phyloP scores from a whole-genome alignment of 179 eudicot species.

The Nepenthes alata region DNA sequence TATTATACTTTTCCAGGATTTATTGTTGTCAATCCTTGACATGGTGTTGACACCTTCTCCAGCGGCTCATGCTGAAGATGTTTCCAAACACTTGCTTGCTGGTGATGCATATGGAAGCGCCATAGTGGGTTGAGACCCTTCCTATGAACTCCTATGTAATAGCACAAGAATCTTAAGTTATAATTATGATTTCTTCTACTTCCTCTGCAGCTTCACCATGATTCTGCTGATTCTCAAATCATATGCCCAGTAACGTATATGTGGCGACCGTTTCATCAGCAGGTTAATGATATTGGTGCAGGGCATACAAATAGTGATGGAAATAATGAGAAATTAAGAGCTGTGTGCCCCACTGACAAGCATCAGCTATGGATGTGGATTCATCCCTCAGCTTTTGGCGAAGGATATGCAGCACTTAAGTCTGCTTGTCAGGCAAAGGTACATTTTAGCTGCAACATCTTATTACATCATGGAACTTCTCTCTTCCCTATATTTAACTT shows the following conservation, averaged over 20 bases:
- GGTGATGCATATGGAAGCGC: constrained; percentile 50
- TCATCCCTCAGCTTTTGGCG: constrained; percentile 58
- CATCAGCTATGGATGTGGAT: constrained; percentile 80
- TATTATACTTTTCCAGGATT: constrained; percentile 32
- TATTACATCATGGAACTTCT: background rate
- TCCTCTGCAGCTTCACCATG: constrained; percentile 53
- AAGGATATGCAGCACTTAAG: constrained; percentile 55
- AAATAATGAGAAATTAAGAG: background rate
- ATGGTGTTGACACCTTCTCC: constrained; percentile 36
- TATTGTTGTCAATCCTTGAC: constrained; percentile 37
- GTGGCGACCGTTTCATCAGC: constrained; percentile 50
- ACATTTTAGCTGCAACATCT: background rate
- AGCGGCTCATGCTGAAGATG: constrained; percentile 20
- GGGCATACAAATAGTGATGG: constrained; percentile 11
- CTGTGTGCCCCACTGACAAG: constrained; percentile 5
- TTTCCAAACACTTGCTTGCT: constrained; percentile 22
- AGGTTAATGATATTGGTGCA: constrained; percentile 4
- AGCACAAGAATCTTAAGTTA: background rate
- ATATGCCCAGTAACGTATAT: constrained; percentile 71
- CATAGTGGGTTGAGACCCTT: constrained; percentile 40
- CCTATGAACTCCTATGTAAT: background rate
- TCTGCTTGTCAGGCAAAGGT: constrained; percentile 55
- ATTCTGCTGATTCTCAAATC: constrained; percentile 22
- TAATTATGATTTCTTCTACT: constrained; percentile 6
- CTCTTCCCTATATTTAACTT: background rate